phyloP scores from a whole-genome alignment of 495 filamentous ascomycete species.

The Penicillium lagena region DNA sequence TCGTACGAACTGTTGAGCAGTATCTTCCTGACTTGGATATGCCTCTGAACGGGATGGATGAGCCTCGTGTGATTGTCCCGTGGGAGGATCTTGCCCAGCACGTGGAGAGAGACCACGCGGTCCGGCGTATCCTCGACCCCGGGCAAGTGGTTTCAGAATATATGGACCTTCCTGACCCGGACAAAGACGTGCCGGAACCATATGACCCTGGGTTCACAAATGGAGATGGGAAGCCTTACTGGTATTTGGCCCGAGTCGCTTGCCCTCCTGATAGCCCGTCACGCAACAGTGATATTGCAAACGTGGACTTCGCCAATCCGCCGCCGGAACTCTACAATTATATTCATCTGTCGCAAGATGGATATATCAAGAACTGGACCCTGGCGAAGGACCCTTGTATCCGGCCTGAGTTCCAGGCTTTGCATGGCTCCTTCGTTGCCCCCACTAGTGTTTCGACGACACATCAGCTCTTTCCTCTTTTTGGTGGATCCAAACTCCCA shows the following conservation, averaged over 20 bases:
- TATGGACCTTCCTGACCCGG: slow-evolving; percentile 1
- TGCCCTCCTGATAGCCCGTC: slow-evolving; percentile 49
- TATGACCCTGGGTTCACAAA: slow-evolving; percentile 1
- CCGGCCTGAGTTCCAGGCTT: slow-evolving; percentile 44
- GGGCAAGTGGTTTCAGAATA: slow-evolving; percentile 25
- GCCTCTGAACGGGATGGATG: slow-evolving; percentile 61
- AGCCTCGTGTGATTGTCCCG: slow-evolving; percentile 58
- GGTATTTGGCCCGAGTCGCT: slow-evolving; percentile 48
- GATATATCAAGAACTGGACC: slow-evolving; percentile 54
- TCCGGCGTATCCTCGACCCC: neutral
- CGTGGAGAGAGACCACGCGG: slow-evolving; percentile 41
- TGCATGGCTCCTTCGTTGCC: slow-evolving; percentile 62
- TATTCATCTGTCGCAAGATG: slow-evolving; percentile 24
- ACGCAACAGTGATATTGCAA: slow-evolving; percentile 32
- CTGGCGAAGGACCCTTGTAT: slow-evolving; percentile 54
- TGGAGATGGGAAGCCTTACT: slow-evolving; percentile 26
- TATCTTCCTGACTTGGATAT: slow-evolving; percentile 64
- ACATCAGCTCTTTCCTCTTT: slow-evolving; percentile 55
- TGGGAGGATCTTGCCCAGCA: slow-evolving; percentile 57
- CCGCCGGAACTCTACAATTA: slow-evolving; percentile 30
- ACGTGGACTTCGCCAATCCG: slow-evolving; percentile 27
- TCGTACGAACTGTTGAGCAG: slow-evolving; percentile 50
- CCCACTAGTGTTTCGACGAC: slow-evolving; percentile 49
- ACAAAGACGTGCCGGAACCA: slow-evolving; percentile 3
- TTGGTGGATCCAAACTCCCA: slow-evolving; percentile 61